A percentile compares a stretch with the other conserved stretches of the same genome.
phyloP scores from a whole-genome alignment of 2,329 filamentous ascomycete species.

The Metarhizium rileyi region DNA sequence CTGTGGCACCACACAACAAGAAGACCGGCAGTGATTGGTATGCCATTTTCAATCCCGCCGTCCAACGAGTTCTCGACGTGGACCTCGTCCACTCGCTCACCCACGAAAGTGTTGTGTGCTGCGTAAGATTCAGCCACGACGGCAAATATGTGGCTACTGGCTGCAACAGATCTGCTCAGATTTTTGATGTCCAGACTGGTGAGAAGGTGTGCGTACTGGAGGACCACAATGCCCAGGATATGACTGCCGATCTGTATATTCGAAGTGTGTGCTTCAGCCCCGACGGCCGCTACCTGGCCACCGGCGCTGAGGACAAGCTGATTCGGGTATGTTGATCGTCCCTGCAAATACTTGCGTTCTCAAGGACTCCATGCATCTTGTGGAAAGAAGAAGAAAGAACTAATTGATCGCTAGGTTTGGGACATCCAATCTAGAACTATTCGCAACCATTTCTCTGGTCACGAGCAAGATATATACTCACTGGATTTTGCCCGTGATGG shows the following conservation, averaged over 20 bases:
- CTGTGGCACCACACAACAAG: conserved; percentile 77
- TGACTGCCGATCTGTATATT: conserved; percentile 90
- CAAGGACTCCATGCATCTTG: background rate
- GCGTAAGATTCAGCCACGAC: conserved; percentile 91
- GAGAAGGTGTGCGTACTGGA: conserved; percentile 83
- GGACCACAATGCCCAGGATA: conserved; percentile 69
- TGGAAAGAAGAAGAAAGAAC: background rate
- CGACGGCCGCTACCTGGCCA: conserved; percentile 86
- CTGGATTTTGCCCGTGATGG: conserved; percentile 92
- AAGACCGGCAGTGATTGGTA: conserved; percentile 90
- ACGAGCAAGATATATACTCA: conserved; percentile 98
- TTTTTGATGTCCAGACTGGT: conserved; percentile 85
- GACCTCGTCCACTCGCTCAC: conserved; percentile 86
- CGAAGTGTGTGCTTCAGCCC: conserved; percentile 98
- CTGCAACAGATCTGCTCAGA: conserved; percentile 98
- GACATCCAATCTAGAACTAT: conserved; percentile 79
- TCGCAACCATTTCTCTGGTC: conserved; percentile 86
- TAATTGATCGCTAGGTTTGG: conserved; percentile 61
- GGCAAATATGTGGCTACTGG: conserved; percentile 94
- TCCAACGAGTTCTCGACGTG: conserved; percentile 83
- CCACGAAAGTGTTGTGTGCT: conserved; percentile 96
- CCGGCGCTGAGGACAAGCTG: conserved; percentile 93
- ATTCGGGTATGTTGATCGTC: conserved; percentile 60
- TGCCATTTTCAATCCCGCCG: conserved; percentile 88
- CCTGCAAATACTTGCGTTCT: background rate